Percentiles rank a stretch among this genome's conserved stretches.
Conservation (phyloP, 2,329 filamentous ascomycete genomes). For the Pseudocercospora vitis region DNA sequence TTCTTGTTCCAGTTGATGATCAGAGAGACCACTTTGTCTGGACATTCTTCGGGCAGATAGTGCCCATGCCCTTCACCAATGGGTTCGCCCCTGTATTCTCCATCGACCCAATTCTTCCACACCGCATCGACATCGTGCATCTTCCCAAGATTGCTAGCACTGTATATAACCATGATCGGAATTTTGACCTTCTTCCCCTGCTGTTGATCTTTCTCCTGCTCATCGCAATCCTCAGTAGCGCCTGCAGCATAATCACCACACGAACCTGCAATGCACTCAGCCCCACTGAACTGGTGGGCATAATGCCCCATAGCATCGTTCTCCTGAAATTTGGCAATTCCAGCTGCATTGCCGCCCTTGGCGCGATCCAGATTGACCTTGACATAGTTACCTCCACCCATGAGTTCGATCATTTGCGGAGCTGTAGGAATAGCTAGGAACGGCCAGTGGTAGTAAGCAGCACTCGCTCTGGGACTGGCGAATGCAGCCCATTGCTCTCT, state of each 20-base stretch:
- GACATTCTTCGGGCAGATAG: constrained; percentile 50
- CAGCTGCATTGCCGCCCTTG: constrained; percentile 34
- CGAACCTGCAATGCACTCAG: constrained; percentile 45
- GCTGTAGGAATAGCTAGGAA: constrained; percentile 51
- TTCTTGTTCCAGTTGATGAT: constrained; percentile 31
- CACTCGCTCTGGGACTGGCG: constrained; percentile 39
- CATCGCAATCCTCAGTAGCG: constrained; percentile 44
- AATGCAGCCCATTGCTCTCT: constrained; percentile 48
- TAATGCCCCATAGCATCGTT: constrained; percentile 49
- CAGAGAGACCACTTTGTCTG: constrained; percentile 37
- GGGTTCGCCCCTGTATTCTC: constrained; percentile 35
- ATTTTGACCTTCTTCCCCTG: constrained; percentile 46
- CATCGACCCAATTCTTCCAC: constrained; percentile 50
- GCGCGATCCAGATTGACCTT: constrained; percentile 37
- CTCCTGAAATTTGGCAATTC: constrained; percentile 32
- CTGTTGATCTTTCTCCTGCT: constrained; percentile 49
- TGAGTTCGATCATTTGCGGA: constrained; percentile 45
- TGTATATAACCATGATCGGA: constrained; percentile 49
- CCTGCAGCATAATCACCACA: constrained; percentile 53
- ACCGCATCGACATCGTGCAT: constrained; percentile 45
- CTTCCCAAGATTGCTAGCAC: constrained; percentile 43
- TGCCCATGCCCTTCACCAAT: constrained; percentile 45
- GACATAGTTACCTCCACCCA: constrained; percentile 45
- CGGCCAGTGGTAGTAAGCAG: constrained; percentile 53
- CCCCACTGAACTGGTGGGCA: constrained; percentile 43